These are phyloP conservation scores for Metschnikowia gruessii DNA, from an alignment of 805 yeast genomes.

Conservation along the genomic window DNA sequence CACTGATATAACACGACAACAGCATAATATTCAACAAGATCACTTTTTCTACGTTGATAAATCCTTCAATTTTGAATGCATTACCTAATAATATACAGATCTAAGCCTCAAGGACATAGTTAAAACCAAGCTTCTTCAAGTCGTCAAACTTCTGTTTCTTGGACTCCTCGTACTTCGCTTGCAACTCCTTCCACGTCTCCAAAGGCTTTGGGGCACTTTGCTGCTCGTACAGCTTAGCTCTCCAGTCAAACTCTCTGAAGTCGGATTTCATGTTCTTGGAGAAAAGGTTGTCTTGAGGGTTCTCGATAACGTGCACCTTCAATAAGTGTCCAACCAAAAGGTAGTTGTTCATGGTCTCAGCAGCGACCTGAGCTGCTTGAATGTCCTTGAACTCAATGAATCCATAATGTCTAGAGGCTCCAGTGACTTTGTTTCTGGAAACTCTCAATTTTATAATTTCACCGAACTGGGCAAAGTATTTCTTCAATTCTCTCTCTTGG, in stretches of 20 bases:
- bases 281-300: slow-evolving; percentile 54
- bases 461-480: slow-evolving; percentile 91
- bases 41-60: background rate
- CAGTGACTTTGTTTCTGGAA: slow-evolving; percentile 87
- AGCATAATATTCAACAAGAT: background rate
- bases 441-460: slow-evolving; percentile 71
- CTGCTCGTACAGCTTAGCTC: slow-evolving; percentile 29
- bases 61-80: background rate
- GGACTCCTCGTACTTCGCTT: slow-evolving; percentile 42
- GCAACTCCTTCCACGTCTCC: slow-evolving; percentile 54
- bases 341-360: slow-evolving; percentile 95
- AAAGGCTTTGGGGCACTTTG: slow-evolving; percentile 57
- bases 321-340: slow-evolving; percentile 83
- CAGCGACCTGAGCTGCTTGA: slow-evolving; percentile 83
- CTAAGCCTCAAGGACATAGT: slow-evolving; percentile 17
- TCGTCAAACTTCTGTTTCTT: slow-evolving; percentile 45
- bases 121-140: slow-evolving; percentile 36
- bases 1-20: background rate
- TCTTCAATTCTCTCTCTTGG: slow-evolving; percentile 73
- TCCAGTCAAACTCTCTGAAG: slow-evolving; percentile 18
- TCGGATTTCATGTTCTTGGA: slow-evolving; percentile 14
- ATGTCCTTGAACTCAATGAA: slow-evolving; percentile 75
- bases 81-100: slow-evolving; percentile 8
- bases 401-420: slow-evolving; percentile 88
- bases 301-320: slow-evolving; percentile 55